Evolutionary conservation across 2,329 filamentous ascomycete genomes (phyloP), one percentile per base, ranked within the genome.

Genomic region (Pestalotiopsis sp.): DNA sequence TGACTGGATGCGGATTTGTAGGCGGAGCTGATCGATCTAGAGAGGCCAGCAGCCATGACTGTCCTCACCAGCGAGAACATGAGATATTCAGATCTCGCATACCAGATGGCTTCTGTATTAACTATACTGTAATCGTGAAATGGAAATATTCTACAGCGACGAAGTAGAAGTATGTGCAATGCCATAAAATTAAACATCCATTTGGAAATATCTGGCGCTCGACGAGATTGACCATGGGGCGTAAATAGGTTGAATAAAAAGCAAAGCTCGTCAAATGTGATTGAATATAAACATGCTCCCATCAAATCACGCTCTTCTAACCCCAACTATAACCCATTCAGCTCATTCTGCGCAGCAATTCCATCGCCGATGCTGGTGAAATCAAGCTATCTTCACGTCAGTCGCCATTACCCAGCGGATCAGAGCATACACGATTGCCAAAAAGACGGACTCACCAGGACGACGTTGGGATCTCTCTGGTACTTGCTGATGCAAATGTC

Each of bases 301-400:
- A 3, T 59, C 4, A 36, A 31, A 12, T 23, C 3, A 6, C 7
- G 1, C 1, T 17, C 27, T 17, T 41, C 23, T 27, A 2, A 36
- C 7, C 31, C 31, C 6, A 9, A 2, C n/a, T 58, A 79, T 38
- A 83, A 52, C 3, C 76, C 79, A 49, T 84, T 84, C 6, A 84
- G 75, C 20, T 74, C 72, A 59, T 76, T 74, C 65, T 84, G 82
- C 20, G 77, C 80, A 20, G 75, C 72, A 31, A 83, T 79, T 12
- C 78, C 79, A 12, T 84, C 77, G 14, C 83, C 83, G 39, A 81
- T 62, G 56, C 80, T 76, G 41, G 84, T 78, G 71, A 79, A 85
- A 68, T 85, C 83, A 68, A 85, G 74, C 83, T 84, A 66, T n/a
- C 62, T 17, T 9, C 31, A 41, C 36, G 38, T 74, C 49, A 74